These are phyloP conservation scores for Pelargonium australe DNA, from an alignment of 441 rosid species.

Conservation along the genomic window DNA sequence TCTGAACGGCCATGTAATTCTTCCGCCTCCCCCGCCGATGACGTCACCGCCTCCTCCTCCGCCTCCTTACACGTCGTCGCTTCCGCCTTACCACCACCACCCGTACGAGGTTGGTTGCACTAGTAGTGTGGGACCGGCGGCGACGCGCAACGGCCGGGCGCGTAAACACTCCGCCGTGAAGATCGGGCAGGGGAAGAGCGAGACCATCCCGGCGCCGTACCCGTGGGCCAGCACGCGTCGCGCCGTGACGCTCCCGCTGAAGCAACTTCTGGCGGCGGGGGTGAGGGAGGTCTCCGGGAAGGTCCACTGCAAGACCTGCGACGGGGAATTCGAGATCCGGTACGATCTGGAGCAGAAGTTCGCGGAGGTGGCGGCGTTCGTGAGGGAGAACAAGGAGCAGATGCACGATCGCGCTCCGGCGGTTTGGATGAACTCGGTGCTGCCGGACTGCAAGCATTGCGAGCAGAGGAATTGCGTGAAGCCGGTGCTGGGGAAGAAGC, in stretches of 20 bases:
- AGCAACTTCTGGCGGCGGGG: constrained; percentile 24
- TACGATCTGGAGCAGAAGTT: constrained; percentile 35
- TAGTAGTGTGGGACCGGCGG: too few species aligned
- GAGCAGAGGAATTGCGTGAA: constrained; percentile 21
- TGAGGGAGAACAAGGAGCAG: constrained; percentile 20
- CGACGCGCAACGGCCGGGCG: neutral
- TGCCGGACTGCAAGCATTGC: constrained; percentile 33
- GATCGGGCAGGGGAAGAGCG: constrained; percentile 24
- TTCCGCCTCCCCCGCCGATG: too few species aligned
- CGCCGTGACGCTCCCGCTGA: constrained; percentile 29
- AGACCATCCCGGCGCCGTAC: constrained; percentile 28
- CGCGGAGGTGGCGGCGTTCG: constrained; percentile 22
- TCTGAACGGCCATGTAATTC: too few species aligned
- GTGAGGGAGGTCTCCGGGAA: constrained; percentile 28
- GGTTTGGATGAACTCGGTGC: constrained; percentile 35
- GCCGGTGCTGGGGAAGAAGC: constrained; percentile 32
- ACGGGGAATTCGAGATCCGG: constrained; percentile 18
- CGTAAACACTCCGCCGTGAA: neutral
- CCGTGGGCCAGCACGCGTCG: constrained; percentile 40
- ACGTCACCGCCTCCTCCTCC: too few species aligned
- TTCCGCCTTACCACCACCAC: neutral
- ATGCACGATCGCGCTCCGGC: constrained; percentile 43
- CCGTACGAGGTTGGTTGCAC: neutral
- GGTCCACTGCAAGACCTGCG: constrained; percentile 36
- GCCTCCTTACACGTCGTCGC: too few species aligned